Percentiles rank a stretch among this genome's conserved stretches.
These are phyloP conservation scores for Ophiostoma triangulosporum DNA, from an alignment of 2,329 filamentous ascomycete genomes.

Conservation along the genomic window DNA sequence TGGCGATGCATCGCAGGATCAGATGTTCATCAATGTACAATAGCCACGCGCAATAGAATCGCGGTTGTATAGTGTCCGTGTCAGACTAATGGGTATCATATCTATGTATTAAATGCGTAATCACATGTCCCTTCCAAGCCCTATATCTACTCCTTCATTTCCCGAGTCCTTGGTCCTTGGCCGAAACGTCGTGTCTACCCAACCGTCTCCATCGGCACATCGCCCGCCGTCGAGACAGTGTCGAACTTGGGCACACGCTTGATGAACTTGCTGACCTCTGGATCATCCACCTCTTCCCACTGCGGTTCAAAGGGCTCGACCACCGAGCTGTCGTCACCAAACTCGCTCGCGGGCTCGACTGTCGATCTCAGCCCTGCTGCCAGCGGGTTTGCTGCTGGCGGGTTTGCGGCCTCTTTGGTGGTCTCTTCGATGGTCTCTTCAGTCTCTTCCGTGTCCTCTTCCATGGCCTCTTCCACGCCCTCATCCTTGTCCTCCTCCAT, in stretches of 20 bases:
- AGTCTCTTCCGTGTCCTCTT: neutral
- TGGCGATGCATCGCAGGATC: too few relatives aligned
- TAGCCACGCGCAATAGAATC: neutral
- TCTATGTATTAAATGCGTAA: neutral
- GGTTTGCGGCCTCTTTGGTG: too few relatives aligned
- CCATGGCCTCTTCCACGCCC: too few relatives aligned
- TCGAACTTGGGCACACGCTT: constrained; percentile 9
- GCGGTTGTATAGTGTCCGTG: neutral
- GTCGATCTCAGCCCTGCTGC: constrained; percentile 3
- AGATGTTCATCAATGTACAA: neutral
- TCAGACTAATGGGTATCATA: constrained; percentile 7
- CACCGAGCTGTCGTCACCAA: neutral
- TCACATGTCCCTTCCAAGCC: neutral
- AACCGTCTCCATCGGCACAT: constrained; percentile 8
- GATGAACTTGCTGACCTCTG: constrained; percentile 12
- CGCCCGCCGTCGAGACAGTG: neutral
- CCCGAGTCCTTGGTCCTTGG: too few relatives aligned
- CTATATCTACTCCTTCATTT: too few relatives aligned
- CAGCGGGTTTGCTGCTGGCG: neutral
- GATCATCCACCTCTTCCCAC: constrained; percentile 14
- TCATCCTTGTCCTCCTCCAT: too few relatives aligned
- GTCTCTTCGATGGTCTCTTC: too few relatives aligned
- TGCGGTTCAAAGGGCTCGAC: constrained; percentile 10
- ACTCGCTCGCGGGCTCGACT: neutral
- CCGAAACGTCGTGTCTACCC: neutral